Base-by-base conservation (phyloP, 345 rosid species). In the Arabis hirsuta region DNA sequence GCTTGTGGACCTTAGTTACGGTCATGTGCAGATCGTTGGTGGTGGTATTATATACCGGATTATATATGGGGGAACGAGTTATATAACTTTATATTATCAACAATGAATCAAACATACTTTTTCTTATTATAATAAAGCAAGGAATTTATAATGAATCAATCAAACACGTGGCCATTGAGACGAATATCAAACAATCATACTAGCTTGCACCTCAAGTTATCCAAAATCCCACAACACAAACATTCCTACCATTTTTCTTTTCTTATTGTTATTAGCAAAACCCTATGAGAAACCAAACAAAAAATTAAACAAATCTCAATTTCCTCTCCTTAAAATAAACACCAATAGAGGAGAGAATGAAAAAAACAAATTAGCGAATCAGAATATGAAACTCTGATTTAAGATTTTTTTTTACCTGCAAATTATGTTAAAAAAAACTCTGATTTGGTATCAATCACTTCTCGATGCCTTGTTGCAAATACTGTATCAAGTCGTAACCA, bases 391-490 rank as follows among this genome's bases (percentile, higher is more conserved):
- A n/a, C n/a, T n/a, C n/a, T 14, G 50, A 26, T 50, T 41, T 7
- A 64, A 11, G 42, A 26, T n/a, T 50, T 50, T 47, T 66, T 66
- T 56, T 66, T 66, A 66, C 73, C 73, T 22, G 46, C 45, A 66
- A 29, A 57, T 41, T 20, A 27, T 66, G 51, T 46, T 41, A 36
- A 50, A 29, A 29, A 29, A 5, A 0, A 34, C 22, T 29, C 38
- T 56, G 65, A 41, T 36, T 55, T 65, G 2, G 51, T 20, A 55
- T 32, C 62, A 53, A 32, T 74, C 73, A 90, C 83, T 96, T 96
- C 84, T 96, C 99, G 67, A 96, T 91, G 74, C 97, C 98, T 79
- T 92, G 98, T 73, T 96, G 98, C 69, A 96, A 68, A 82, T 90
- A 92, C 81, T 96, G 98, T 62, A 92, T 96, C 79, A 92, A 81